Evolutionary conservation across 164 flowering plant species (phyloP), one percentile per base, ranked within the genome.

Genomic region (Akebia trifoliata): DNA sequence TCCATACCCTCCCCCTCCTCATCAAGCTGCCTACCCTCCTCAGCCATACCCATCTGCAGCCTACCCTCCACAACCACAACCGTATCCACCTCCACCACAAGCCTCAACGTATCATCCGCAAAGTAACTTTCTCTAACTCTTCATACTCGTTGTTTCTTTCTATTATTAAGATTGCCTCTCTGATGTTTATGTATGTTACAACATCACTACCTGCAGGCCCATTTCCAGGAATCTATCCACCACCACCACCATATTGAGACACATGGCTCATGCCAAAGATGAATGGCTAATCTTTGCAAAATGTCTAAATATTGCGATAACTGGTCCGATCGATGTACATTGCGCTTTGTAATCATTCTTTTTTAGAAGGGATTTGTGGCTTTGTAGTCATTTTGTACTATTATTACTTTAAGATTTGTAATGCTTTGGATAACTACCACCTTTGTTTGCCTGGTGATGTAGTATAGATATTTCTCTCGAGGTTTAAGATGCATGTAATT

Each of bases 1-100:
- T 20, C 71, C 69, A 7, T 80, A 76, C 74, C 90, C 87, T n/a
- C n/a, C n/a, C n/a, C n/a, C n/a, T 67, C 75, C 90, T 4, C 64
- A 62, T 17, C 43, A 43, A n/a, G n/a, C n/a, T n/a, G n/a, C n/a
- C n/a, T n/a, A n/a, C n/a, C n/a, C n/a, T n/a, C n/a, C n/a, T 8
- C 50, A 62, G 26, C 47, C 78, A 8, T n/a, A n/a, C n/a, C n/a
- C n/a, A n/a, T n/a, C n/a, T n/a, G 56, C 72, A 30, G 40, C 78
- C 8, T 79, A 79, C 53, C 80, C 85, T 38, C 81, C 82, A 20
- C 72, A 77, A 50, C 61, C n/a, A n/a, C n/a, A n/a, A n/a, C n/a
- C 77, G 1, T 74, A 74, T 42, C 82, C 78, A 18, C 85, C 81
- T n/a, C 77, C 76, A 3, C 75, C 72, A 38, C 76, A 73, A 22